Conservation (phyloP, 352 stramenopile genomes). For the Phytophthora boehmeriae region DNA sequence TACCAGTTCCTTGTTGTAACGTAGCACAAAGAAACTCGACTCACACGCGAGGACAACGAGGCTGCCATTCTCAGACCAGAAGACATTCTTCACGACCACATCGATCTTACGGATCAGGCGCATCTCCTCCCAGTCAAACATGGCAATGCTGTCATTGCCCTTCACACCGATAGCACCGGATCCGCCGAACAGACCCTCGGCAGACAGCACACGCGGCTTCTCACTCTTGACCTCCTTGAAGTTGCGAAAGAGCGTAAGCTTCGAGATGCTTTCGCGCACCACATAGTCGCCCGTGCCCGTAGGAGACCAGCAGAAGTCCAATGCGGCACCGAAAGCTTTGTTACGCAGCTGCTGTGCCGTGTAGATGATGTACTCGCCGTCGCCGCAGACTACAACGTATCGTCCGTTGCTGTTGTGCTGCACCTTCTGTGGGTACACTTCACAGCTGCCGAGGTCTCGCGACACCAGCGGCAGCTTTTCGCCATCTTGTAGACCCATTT, state of each 20-base stretch:
- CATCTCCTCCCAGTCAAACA: constrained; percentile 99
- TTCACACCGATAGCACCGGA: constrained; percentile 95
- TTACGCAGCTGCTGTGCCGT: constrained; percentile 95
- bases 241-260: constrained; percentile 98
- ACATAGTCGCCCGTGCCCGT: constrained; percentile 98
- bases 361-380: constrained; percentile 99
- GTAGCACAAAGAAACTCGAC: constrained; percentile 96
- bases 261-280: constrained; percentile 96
- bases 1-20: constrained; percentile 93
- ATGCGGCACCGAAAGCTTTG: constrained; percentile 96
- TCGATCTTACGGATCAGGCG: constrained; percentile 98
- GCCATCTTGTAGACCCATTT: constrained; percentile 83
- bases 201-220: constrained; percentile 93
- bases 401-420: constrained; percentile 99
- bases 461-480: constrained; percentile 87
- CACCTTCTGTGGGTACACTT: constrained; percentile 98
- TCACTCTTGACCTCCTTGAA: constrained; percentile 98
- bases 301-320: constrained; percentile 98
- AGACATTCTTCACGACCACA: constrained; percentile 96
- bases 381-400: constrained; percentile 98
- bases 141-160: constrained; percentile 95
- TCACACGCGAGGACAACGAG: constrained; percentile 96
- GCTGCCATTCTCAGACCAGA: constrained; percentile 97
- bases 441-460: constrained; percentile 96
- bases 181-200: constrained; percentile 97